Evolutionary conservation across 495 filamentous ascomycete species (phyloP).

Genomic region (Talaromyces proteolyticus): DNA sequence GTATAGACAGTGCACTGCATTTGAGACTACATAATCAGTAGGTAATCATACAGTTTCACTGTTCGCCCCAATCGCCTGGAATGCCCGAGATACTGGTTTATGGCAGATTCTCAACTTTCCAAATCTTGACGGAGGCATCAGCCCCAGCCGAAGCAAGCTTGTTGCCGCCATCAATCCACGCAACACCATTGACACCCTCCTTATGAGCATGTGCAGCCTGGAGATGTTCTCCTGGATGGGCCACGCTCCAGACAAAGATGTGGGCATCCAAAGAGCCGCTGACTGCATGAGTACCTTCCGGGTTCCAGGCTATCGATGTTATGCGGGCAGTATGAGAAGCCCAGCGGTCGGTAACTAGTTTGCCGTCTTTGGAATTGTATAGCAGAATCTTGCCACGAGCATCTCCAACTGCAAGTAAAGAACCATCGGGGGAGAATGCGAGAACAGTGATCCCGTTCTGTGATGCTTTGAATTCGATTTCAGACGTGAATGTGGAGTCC

Average conservation of each 20-base stretch:
- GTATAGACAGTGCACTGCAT: no score
- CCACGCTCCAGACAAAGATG: conserved; percentile 85
- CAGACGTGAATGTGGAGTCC: conserved; percentile 38
- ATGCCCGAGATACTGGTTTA: conserved; percentile 22
- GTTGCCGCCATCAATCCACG: conserved; percentile 65
- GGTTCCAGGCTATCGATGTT: conserved; percentile 77
- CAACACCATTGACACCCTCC: conserved; percentile 86
- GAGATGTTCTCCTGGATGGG: conserved; percentile 72
- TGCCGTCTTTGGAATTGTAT: conserved; percentile 49
- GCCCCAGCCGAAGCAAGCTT: conserved; percentile 75
- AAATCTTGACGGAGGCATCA: conserved; percentile 87
- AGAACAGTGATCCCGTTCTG: conserved; percentile 47
- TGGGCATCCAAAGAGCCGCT: conserved; percentile 87
- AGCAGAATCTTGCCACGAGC: conserved; percentile 80
- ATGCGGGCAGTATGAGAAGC: conserved; percentile 86
- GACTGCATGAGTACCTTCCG: conserved; percentile 65
- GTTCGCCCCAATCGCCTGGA: no score
- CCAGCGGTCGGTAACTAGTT: conserved; percentile 62
- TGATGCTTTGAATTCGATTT: conserved; percentile 34
- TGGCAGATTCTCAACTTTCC: conserved; percentile 65
- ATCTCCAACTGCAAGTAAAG: conserved; percentile 73
- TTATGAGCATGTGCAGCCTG: conserved; percentile 84
- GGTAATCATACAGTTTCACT: no score
- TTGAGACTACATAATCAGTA: no score
- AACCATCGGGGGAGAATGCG: conserved; percentile 70